Evolutionary conservation across 345 rosid genomes (phyloP).

Genomic region (Euphorbia peplus): DNA sequence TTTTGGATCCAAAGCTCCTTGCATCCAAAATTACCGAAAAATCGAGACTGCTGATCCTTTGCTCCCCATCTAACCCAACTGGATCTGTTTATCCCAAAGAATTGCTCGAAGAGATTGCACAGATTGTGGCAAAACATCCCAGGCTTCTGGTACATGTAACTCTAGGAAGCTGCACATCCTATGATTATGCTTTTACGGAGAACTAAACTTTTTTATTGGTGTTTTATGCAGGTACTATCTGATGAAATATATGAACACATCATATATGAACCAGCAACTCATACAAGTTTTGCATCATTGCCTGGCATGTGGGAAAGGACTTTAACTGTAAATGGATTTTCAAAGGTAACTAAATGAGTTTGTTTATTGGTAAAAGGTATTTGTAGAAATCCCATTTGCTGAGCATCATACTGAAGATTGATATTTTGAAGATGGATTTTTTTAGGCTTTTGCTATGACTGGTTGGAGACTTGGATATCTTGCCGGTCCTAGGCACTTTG

Average conservation of each 20-base stretch:
- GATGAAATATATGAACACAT: conserved; percentile 99
- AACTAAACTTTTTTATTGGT: conserved; percentile 19
- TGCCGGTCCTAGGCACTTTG: conserved; percentile 90
- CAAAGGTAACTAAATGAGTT: conserved; percentile 56
- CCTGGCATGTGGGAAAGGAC: conserved; percentile 96
- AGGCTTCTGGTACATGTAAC: conserved; percentile 70
- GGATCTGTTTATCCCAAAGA: conserved; percentile 93
- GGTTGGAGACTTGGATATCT: conserved; percentile 98
- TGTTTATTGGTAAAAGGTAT: background rate
- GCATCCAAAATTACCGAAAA: conserved; percentile 70
- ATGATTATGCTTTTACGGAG: conserved; percentile 5
- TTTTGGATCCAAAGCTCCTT: conserved; percentile 78
- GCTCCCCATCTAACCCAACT: conserved; percentile 97
- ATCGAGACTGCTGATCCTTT: conserved; percentile 83
- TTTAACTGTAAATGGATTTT: conserved; percentile 90
- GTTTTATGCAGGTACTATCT: conserved; percentile 59
- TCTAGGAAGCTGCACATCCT: conserved; percentile 8
- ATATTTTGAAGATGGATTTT: conserved; percentile 14
- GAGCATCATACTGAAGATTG: conserved; percentile 4
- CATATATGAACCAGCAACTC: conserved; percentile 85
- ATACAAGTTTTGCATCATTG: conserved; percentile 91
- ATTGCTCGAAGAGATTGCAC: conserved; percentile 87
- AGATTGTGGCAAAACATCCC: conserved; percentile 83
- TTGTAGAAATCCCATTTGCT: background rate
- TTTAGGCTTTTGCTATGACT: conserved; percentile 99